Conservation (phyloP, 2,329 filamentous ascomycete species). For the Metarhizium brunneum region DNA sequence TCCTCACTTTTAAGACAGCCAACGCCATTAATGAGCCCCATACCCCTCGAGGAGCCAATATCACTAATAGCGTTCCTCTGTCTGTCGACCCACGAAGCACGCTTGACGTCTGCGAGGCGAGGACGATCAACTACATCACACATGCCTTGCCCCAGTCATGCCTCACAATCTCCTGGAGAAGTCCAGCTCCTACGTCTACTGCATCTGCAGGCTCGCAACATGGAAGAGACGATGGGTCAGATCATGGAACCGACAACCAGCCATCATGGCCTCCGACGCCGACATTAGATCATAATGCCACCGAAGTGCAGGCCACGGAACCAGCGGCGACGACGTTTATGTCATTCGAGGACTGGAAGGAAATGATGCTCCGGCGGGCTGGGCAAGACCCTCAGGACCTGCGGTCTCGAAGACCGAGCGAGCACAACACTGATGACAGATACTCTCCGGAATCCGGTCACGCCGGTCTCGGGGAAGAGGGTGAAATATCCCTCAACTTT, state of each 20-base stretch:
- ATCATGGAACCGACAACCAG: background rate
- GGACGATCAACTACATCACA: conserved; percentile 75
- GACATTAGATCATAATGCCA: background rate
- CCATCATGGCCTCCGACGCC: background rate
- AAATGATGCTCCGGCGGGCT: conserved; percentile 76
- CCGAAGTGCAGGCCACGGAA: conserved; percentile 5
- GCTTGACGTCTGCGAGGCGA: conserved; percentile 36
- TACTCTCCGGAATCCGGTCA: conserved; percentile 57
- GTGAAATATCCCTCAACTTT: conserved; percentile 62
- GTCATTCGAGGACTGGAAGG: conserved; percentile 98
- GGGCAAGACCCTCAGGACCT: conserved; percentile 64
- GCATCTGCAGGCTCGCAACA: background rate
- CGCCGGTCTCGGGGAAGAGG: conserved; percentile 76
- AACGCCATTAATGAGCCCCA: background rate
- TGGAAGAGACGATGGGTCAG: background rate
- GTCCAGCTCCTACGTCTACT: conserved; percentile 12
- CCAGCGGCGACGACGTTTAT: conserved; percentile 52
- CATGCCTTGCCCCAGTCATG: conserved; percentile 70
- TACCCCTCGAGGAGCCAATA: background rate
- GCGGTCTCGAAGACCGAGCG: conserved; percentile 50
- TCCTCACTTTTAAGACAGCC: background rate
- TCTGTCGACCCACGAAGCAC: background rate
- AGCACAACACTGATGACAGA: conserved; percentile 35
- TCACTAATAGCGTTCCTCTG: background rate
- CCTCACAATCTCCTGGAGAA: conserved; percentile 52